Conservation (phyloP, 1,284 basidiomycete genomes). For the Ustilago cynodontis region DNA sequence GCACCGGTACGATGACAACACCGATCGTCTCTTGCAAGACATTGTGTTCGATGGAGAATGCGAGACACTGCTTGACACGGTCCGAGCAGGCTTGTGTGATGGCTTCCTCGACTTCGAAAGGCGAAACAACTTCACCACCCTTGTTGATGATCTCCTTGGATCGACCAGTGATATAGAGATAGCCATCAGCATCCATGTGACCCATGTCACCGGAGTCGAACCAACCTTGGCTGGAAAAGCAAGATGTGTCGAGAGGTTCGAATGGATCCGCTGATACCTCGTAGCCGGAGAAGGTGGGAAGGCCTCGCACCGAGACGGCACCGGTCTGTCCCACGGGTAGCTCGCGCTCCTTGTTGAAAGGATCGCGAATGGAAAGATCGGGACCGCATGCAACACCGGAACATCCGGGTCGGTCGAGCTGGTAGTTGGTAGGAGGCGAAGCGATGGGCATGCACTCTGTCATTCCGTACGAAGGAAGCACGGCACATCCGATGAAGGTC, state of each 20-base stretch:
- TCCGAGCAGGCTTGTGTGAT: constrained; percentile 68
- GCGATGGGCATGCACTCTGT: constrained; percentile 70
- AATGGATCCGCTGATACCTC: constrained; percentile 61
- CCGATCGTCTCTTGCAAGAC: constrained; percentile 70
- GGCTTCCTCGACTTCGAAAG: constrained; percentile 70
- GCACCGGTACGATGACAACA: constrained; percentile 68
- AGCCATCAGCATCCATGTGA: constrained; percentile 70
- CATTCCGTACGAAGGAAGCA: constrained; percentile 70
- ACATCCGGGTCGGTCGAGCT: constrained; percentile 69
- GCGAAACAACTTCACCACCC: constrained; percentile 69
- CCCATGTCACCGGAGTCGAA: constrained; percentile 70
- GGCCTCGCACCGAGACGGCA: constrained; percentile 66
- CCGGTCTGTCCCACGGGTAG: constrained; percentile 67
- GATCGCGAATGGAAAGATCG: constrained; percentile 68
- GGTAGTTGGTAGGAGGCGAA: constrained; percentile 68
- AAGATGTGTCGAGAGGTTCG: constrained; percentile 66
- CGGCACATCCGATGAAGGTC: constrained; percentile 64
- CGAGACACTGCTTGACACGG: constrained; percentile 68
- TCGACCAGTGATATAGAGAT: constrained; percentile 69
- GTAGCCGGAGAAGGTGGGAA: constrained; percentile 69
- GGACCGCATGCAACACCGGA: constrained; percentile 69
- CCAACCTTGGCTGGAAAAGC: constrained; percentile 69
- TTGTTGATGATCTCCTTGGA: constrained; percentile 71
- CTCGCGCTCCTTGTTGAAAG: constrained; percentile 66
- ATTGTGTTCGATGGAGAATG: constrained; percentile 69